These are phyloP conservation scores for Aspergillus awamori DNA, from an alignment of 2,329 filamentous ascomycete genomes.

Conservation along the genomic window DNA sequence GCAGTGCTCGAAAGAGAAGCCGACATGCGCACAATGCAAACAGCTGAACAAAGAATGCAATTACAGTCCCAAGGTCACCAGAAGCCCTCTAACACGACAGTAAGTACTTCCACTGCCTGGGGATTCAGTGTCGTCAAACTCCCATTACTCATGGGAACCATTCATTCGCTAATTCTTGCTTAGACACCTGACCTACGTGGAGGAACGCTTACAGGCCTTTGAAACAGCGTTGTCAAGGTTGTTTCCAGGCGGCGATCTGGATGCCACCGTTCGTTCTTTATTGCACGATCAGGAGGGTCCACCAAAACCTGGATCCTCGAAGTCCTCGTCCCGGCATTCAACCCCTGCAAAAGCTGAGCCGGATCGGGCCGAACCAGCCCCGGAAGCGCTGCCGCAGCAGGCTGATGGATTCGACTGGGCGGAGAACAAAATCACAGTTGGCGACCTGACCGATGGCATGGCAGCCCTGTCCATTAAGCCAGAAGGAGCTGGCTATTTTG, in stretches of 20 bases:
- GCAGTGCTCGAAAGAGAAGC: conserved; percentile 48
- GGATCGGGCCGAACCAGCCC: conserved; percentile 39
- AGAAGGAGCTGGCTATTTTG: conserved; percentile 45
- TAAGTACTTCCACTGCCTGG: conserved; percentile 26
- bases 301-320: conserved; percentile 34
- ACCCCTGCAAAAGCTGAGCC: conserved; percentile 39
- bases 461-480: conserved; percentile 45
- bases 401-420: conserved; percentile 45
- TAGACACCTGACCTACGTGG: conserved; percentile 45
- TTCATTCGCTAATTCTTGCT: conserved; percentile 10
- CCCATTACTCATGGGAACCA: conserved; percentile 13
- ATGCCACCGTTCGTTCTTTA: conserved; percentile 42
- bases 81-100: conserved; percentile 48
- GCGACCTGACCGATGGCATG: conserved; percentile 46
- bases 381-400: conserved; percentile 49
- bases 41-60: conserved; percentile 46
- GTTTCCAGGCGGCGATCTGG: conserved; percentile 44
- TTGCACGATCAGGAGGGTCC: conserved; percentile 39
- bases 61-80: conserved; percentile 46
- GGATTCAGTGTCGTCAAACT: not conserved
- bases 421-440: conserved; percentile 42
- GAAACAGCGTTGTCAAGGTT: conserved; percentile 42
- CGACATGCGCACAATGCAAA: conserved; percentile 43
- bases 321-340: conserved; percentile 43
- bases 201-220: conserved; percentile 43